Conservation (phyloP, 352 stramenopile species). For the Globisporangium okanoganense region DNA sequence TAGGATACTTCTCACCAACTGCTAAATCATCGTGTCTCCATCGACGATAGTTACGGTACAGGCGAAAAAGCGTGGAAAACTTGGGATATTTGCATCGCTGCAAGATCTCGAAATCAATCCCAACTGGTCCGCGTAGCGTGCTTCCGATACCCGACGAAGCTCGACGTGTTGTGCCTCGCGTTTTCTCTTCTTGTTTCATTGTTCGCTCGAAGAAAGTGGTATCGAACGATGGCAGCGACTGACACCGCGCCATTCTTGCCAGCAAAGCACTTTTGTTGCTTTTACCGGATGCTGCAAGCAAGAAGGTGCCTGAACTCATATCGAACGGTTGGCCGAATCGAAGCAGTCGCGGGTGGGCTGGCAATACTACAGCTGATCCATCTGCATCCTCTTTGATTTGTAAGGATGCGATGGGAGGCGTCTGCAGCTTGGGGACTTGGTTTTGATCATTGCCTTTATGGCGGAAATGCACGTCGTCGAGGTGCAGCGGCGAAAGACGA, state of each 20-base stretch:
- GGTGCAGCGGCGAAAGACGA: neutral
- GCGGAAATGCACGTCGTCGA: constrained; percentile 2
- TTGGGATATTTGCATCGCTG: constrained; percentile 45
- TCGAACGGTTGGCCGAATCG: neutral
- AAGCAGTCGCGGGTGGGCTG: neutral
- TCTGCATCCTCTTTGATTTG: neutral
- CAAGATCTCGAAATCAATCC: constrained; percentile 59
- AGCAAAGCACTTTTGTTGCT: neutral
- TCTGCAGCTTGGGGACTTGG: neutral
- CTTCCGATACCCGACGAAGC: constrained; percentile 22
- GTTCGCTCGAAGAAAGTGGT: constrained; percentile 31
- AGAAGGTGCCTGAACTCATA: neutral
- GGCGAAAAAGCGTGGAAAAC: constrained; percentile 32
- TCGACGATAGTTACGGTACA: constrained; percentile 37
- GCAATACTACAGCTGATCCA: neutral
- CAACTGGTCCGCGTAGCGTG: constrained; percentile 16
- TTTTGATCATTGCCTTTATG: neutral
- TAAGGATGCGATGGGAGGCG: neutral
- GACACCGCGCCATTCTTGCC: constrained; percentile 32
- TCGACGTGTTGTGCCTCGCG: neutral
- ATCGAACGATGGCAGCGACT: constrained; percentile 47
- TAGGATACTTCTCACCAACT: neutral
- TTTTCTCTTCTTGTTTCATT: constrained; percentile 23
- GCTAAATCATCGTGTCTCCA: constrained; percentile 21
- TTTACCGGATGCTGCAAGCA: neutral